Base-by-base conservation (phyloP, 1,284 basidiomycete species). In the Ustilago tritici region DNA sequence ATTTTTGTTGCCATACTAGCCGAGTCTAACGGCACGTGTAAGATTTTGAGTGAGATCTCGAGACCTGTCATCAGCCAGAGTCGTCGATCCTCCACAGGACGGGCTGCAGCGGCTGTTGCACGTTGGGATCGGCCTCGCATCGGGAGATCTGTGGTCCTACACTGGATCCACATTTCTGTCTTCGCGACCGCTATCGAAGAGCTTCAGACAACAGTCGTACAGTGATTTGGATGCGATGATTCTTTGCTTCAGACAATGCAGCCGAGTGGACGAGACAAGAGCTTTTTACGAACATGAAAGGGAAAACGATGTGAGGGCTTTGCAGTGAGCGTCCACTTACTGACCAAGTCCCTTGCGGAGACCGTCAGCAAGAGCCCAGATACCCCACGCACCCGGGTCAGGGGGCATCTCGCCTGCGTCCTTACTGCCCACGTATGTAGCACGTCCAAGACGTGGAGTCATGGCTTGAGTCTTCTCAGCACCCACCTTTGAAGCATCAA, bases 341-440 rank as follows among this genome's bases (percentile, higher is more conserved):
- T 68, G 76, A 9, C 71, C 62, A 32, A 83, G 70, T 12, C 66
- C 79, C 82, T 85, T 76, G 34, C 67, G 68, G 15, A 87, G 62
- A 34, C 86, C 85, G 55, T 84, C 78, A 38, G 82, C 75, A 43
- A 89, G 77, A 11, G 87, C 87, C 66, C 86, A 86, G 56, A 90
- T 85, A 57, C 89, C 89, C 88, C 88, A 89, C 10, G 90, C 89
- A 15, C 90, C 89, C 41, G 89, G 90, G 85, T 90, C 90, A 8
- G 89, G 89, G 31, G 82, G 79, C 79, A 81, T 84, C 34, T 85
- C 80, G 15, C 81, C 80, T 5, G 70, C 76, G 43, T 79, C 80
- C 64, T 81, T 81, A 60, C 77, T 74, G 14, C 83, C 87, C 12
- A 90, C 87, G 84, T 91, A 90, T 4, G 87, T 88, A 7, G 89